phyloP scores from a whole-genome alignment of 306 rosid species.

The Alnus rubra region DNA sequence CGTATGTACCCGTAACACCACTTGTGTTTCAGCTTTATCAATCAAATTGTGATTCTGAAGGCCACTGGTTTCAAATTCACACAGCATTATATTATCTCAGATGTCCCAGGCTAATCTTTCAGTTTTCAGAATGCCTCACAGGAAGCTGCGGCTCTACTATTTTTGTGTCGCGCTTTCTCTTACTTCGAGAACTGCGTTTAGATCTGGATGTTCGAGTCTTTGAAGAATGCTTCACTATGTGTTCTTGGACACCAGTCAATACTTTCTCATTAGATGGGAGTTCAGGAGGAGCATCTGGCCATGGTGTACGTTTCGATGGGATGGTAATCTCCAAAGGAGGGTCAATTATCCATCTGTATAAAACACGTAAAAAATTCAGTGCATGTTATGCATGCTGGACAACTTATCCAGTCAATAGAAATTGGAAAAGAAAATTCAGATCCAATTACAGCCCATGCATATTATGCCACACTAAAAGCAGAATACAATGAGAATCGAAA shows the following conservation, averaged over 20 bases:
- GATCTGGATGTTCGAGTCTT: conserved; percentile 68
- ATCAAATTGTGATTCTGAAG: conserved; percentile 33
- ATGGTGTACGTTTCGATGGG: conserved; percentile 85
- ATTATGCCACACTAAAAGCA: not conserved
- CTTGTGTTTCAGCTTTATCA: conserved; percentile 37
- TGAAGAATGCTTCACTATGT: conserved; percentile 47
- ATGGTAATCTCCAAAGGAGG: conserved; percentile 91
- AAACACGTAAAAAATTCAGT: conserved; percentile 16
- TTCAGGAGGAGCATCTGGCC: conserved; percentile 98
- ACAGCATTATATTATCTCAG: conserved; percentile 32
- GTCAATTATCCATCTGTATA: conserved; percentile 81
- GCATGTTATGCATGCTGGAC: not conserved
- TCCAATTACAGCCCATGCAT: not conserved
- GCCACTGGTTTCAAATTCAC: conserved; percentile 44
- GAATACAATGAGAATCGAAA: not conserved
- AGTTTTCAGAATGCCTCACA: conserved; percentile 54
- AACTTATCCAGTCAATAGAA: not conserved
- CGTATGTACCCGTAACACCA: conserved; percentile 24
- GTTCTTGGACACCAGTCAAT: conserved; percentile 44
- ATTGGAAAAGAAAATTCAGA: not conserved
- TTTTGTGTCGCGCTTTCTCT: conserved; percentile 82
- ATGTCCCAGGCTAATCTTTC: conserved; percentile 31
- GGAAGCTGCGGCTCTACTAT: conserved; percentile 56
- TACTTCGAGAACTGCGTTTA: conserved; percentile 61
- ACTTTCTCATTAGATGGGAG: conserved; percentile 64